phyloP scores from a whole-genome alignment of 2,329 filamentous ascomycete species.

The Leptosphaerulina australis region DNA sequence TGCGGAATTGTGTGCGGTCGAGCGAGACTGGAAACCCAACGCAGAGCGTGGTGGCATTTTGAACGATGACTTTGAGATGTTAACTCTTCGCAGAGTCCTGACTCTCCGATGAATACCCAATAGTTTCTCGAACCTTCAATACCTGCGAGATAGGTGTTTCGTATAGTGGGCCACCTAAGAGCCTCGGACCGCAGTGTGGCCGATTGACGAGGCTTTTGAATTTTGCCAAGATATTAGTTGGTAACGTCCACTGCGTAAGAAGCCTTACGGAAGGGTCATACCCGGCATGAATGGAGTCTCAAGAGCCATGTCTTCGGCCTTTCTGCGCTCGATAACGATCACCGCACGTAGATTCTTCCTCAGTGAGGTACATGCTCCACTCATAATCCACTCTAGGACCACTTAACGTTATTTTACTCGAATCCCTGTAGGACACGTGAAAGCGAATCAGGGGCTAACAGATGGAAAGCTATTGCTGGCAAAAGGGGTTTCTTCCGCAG shows the following conservation, averaged over 20 bases:
- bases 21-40: no score
- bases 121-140: background rate
- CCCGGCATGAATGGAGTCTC: background rate
- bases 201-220: background rate
- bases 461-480: slow-evolving; percentile 4
- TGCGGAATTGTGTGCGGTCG: no score
- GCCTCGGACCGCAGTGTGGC: slow-evolving; percentile 4
- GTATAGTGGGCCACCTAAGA: slow-evolving; percentile 2
- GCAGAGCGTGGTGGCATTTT: background rate
- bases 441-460: slow-evolving; percentile 6
- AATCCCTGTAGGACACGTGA: background rate
- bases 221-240: background rate
- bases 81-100: background rate
- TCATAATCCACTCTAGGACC: slow-evolving; percentile 5
- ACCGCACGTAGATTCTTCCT: background rate
- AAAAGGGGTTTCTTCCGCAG: slow-evolving; percentile 9
- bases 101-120: background rate
- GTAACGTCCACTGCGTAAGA: background rate
- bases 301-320: background rate
- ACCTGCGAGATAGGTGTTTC: slow-evolving; percentile 3
- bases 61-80: background rate
- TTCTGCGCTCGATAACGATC: slow-evolving; percentile 3
- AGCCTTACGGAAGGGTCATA: background rate
- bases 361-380: background rate
- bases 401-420: slow-evolving; percentile 5